Conservation (phyloP, 768 basidiomycete genomes). For the Arthromyces matolae region DNA sequence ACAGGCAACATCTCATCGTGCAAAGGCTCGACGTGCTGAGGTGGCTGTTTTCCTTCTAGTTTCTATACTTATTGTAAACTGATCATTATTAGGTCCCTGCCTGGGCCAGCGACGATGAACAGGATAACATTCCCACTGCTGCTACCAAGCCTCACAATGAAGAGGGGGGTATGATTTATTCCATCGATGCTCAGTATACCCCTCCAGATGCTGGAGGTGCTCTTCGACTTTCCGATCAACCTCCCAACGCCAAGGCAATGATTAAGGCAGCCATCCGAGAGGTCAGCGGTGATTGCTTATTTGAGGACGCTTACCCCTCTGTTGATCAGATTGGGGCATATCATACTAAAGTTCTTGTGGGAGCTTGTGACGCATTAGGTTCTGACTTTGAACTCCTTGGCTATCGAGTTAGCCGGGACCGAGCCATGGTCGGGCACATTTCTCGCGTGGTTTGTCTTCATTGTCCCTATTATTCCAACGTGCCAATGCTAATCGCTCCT, state of each 20-base stretch:
- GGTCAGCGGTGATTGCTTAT: constrained; percentile 1
- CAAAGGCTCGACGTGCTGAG: not conserved
- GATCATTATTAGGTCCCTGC: not conserved
- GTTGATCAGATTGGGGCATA: not conserved
- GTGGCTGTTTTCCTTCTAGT: not conserved
- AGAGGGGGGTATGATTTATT: not conserved
- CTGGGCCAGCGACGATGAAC: not conserved
- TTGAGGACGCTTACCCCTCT: not conserved
- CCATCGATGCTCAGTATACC: not conserved
- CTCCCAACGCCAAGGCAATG: not conserved
- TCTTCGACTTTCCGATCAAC: not conserved
- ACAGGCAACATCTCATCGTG: not conserved
- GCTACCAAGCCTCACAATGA: not conserved
- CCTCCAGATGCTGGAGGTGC: not conserved
- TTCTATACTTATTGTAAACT: too few relatives aligned
- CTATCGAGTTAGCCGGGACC: not conserved
- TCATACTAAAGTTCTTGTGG: not conserved
- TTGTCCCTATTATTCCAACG: not conserved
- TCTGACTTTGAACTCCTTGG: not conserved
- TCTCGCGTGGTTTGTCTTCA: not conserved
- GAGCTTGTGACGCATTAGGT: not conserved
- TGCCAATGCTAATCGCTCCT: not conserved
- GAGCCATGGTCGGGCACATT: not conserved
- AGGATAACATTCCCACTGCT: not conserved
- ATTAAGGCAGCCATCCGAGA: not conserved